These are phyloP conservation scores for Rhynchosporium graminicola DNA, from an alignment of 2,329 filamentous ascomycete species.

Conservation along the genomic window DNA sequence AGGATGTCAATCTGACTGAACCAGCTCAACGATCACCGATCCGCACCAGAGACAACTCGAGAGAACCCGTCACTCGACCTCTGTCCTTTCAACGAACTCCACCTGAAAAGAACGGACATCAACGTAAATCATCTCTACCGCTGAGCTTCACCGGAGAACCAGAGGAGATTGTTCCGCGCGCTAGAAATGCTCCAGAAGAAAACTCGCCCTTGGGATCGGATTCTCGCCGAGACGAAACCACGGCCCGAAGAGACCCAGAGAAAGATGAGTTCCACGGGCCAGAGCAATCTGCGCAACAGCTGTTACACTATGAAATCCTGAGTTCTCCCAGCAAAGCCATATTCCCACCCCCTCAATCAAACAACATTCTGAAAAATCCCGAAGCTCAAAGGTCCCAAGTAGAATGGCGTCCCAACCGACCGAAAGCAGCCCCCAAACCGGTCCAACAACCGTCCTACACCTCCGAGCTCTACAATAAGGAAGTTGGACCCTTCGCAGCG, in stretches of 20 bases:
- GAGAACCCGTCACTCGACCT: not conserved
- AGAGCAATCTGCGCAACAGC: not conserved
- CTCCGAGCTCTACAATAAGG: slow-evolving; percentile 20
- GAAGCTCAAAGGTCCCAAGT: slow-evolving; percentile 31
- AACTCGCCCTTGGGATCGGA: not conserved
- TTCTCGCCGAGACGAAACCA: not conserved
- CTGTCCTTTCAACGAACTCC: slow-evolving; percentile 14
- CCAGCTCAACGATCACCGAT: not conserved
- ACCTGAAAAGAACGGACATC: not conserved
- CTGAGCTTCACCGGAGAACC: slow-evolving; percentile 2
- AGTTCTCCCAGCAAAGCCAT: not conserved
- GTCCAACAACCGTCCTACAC: slow-evolving; percentile 8
- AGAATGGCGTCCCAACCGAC: slow-evolving; percentile 32
- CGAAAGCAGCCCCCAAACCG: slow-evolving; percentile 23
- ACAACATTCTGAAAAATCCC: slow-evolving; percentile 19
- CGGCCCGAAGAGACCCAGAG: slow-evolving; percentile 4
- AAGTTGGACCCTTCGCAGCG: slow-evolving; percentile 20
- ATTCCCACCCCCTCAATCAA: slow-evolving; percentile 14
- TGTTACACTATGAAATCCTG: not conserved
- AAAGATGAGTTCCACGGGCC: not conserved
- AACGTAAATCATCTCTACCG: slow-evolving; percentile 4
- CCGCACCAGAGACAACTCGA: not conserved
- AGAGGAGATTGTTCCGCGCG: not conserved
- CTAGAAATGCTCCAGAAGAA: not conserved
- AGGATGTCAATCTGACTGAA: not conserved